Percentiles rank a stretch among this genome's conserved stretches.
phyloP scores from a whole-genome alignment of 2,329 filamentous ascomycete genomes.

The Fusarium multiceps region DNA sequence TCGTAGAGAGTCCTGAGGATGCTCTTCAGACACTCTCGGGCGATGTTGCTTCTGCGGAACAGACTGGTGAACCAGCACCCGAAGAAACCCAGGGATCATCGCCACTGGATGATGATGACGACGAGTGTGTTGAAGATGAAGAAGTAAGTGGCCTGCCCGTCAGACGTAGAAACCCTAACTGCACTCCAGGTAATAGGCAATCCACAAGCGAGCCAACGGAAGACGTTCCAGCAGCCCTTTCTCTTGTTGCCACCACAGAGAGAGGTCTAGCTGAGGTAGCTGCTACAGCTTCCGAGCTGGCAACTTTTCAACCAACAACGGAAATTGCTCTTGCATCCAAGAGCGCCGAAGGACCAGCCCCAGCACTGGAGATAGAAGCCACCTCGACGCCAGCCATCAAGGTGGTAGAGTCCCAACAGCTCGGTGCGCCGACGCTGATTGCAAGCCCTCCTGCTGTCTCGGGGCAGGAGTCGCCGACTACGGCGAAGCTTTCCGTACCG shows the following conservation, averaged over 20 bases:
- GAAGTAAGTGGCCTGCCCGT: conserved; percentile 43
- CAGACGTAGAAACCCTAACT: conserved; percentile 43
- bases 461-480: background rate
- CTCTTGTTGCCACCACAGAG: background rate
- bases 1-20: conserved; percentile 15
- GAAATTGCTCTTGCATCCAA: background rate
- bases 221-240: background rate
- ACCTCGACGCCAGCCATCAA: conserved; percentile 1
- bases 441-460: background rate
- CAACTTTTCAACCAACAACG: background rate
- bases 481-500: background rate
- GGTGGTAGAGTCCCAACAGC: background rate
- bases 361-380: conserved; percentile 3
- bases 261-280: background rate
- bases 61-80: background rate
- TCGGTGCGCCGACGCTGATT: background rate
- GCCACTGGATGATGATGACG: background rate
- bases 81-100: background rate
- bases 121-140: conserved; percentile 17
- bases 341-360: background rate
- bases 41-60: background rate
- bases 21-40: background rate
- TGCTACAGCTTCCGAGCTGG: background rate
- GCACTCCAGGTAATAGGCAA: conserved; percentile 38
- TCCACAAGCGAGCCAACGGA: background rate